Evolutionary conservation across 1,139 yeast genomes (phyloP).

Genomic region (Saccharomyces hybrid): DNA sequence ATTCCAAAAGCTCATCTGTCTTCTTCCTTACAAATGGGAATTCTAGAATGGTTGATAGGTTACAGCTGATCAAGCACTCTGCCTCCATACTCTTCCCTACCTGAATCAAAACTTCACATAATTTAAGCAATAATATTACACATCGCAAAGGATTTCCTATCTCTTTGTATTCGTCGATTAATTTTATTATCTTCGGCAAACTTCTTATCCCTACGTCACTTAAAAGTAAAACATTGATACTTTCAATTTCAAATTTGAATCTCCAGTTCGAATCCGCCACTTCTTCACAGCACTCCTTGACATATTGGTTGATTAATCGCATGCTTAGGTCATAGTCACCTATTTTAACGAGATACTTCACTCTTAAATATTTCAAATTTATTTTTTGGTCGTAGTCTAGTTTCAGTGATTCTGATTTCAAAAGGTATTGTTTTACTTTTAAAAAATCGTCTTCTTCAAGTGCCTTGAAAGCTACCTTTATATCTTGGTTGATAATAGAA

Average conservation of each 20-base stretch:
- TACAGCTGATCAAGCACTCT: not conserved
- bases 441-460: not conserved
- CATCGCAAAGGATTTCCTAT: slow-evolving; percentile 17
- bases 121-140: slow-evolving; percentile 10
- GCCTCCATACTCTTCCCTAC: slow-evolving; percentile 11
- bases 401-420: slow-evolving; percentile 5
- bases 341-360: slow-evolving; percentile 11
- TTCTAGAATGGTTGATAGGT: slow-evolving; percentile 1
- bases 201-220: slow-evolving; percentile 17
- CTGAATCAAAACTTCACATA: slow-evolving; percentile 9
- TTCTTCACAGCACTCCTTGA: slow-evolving; percentile 10
- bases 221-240: slow-evolving; percentile 16
- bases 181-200: slow-evolving; percentile 12
- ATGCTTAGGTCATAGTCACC: slow-evolving; percentile 19
- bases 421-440: not conserved
- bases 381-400: slow-evolving; percentile 13
- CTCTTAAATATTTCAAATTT: slow-evolving; percentile 9
- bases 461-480: not conserved
- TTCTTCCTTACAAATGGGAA: slow-evolving; percentile 2
- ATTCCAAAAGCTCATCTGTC: not conserved
- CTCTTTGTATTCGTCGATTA: slow-evolving; percentile 14
- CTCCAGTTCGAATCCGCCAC: slow-evolving; percentile 19
- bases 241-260: slow-evolving; percentile 17
- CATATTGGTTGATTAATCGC: slow-evolving; percentile 9
- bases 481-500: not conserved